Percentiles rank a stretch among this genome's conserved stretches.
Conservation (phyloP, 208 protist genomes). For the Crithidia acanthocephali region DNA sequence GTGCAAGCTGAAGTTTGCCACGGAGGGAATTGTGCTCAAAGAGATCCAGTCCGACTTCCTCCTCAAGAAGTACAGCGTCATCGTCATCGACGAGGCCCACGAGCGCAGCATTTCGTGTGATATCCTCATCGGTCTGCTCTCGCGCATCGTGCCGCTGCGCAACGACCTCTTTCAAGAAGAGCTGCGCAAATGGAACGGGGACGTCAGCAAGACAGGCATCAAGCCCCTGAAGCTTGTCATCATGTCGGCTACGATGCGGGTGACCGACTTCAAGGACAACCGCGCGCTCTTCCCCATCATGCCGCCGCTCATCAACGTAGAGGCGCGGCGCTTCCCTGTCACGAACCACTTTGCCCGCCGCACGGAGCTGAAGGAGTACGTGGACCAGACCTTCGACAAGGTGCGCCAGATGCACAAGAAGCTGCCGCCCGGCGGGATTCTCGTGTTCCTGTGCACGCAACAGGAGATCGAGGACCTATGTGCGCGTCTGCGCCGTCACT, state of each 20-base stretch:
- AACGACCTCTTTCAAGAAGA: conserved; percentile 88
- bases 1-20: conserved; percentile 98
- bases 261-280: conserved; percentile 96
- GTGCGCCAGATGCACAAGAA: conserved; percentile 97
- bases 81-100: conserved; percentile 99
- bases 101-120: conserved; percentile 95
- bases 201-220: conserved; percentile 53
- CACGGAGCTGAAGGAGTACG: conserved; percentile 95
- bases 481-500: conserved; percentile 76
- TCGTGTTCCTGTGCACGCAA: conserved; percentile 98
- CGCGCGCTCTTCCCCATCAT: conserved; percentile 92
- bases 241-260: conserved; percentile 94
- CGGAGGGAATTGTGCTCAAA: conserved; percentile 99
- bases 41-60: conserved; percentile 97
- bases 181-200: conserved; percentile 50
- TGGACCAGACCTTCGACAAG: conserved; percentile 96
- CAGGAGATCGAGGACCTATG: conserved; percentile 95
- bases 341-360: conserved; percentile 96
- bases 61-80: conserved; percentile 95
- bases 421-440: conserved; percentile 96
- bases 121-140: conserved; percentile 98
- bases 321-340: conserved; percentile 97
- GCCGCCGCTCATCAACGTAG: conserved; percentile 96
- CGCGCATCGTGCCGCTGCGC: conserved; percentile 96
- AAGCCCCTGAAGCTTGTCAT: conserved; percentile 92